Conservation (phyloP, 345 rosid genomes). For the Eucalyptus decipiens region DNA sequence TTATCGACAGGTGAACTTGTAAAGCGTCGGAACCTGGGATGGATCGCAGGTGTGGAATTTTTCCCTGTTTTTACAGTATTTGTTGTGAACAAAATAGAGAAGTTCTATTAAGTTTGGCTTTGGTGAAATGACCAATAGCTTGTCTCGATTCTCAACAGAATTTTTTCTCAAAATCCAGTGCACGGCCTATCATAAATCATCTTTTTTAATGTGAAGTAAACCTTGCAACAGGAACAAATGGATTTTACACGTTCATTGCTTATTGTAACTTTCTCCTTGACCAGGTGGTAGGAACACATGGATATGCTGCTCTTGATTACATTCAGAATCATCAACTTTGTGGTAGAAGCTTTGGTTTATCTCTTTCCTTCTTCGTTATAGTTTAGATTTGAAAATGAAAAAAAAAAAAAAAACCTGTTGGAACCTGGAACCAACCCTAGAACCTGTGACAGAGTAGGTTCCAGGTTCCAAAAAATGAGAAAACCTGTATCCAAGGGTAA, state of each 20-base stretch:
- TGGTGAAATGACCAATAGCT: neutral
- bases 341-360: too few relatives aligned
- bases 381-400: too few relatives aligned
- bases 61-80: too few relatives aligned
- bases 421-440: too few relatives aligned
- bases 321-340: slow-evolving; percentile 10
- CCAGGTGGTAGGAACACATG: slow-evolving; percentile 75
- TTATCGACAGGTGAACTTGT: slow-evolving; percentile 55
- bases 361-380: too few relatives aligned
- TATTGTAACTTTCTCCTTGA: neutral
- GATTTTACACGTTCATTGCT: neutral
- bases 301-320: slow-evolving; percentile 91
- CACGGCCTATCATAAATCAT: neutral
- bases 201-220: neutral
- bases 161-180: neutral
- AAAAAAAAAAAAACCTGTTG: too few relatives aligned
- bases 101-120: neutral
- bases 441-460: too few relatives aligned
- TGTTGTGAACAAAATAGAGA: too few relatives aligned
- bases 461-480: too few relatives aligned
- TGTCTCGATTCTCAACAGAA: neutral
- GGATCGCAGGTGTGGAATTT: too few relatives aligned
- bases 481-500: accelerated
- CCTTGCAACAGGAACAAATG: neutral
- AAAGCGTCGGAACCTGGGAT: neutral